phyloP scores from a whole-genome alignment of 2,329 filamentous ascomycete genomes.

The Fusarium beomiforme region DNA sequence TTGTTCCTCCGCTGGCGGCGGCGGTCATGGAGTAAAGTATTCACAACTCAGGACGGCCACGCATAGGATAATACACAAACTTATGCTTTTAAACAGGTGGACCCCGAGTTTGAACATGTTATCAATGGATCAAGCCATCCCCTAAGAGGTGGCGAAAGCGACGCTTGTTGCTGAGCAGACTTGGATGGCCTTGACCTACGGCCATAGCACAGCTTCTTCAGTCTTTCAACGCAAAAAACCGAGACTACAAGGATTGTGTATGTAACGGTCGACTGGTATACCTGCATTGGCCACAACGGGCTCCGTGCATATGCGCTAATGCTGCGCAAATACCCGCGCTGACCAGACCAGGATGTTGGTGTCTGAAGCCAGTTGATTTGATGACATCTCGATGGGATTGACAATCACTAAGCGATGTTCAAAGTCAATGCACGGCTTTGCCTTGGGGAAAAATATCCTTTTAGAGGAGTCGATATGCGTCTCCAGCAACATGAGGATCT shows the following conservation, averaged over 20 bases:
- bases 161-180: slow-evolving; percentile 9
- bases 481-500: not conserved
- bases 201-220: slow-evolving; percentile 2
- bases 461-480: not conserved
- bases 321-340: slow-evolving; percentile 6
- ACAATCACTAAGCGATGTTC: slow-evolving; percentile 5
- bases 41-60: not conserved
- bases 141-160: slow-evolving; percentile 12
- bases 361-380: slow-evolving; percentile 1
- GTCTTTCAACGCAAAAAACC: not conserved
- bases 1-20: not conserved
- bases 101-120: slow-evolving; percentile 1
- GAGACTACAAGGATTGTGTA: not conserved
- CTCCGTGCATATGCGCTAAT: slow-evolving; percentile 6
- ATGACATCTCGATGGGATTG: slow-evolving; percentile 31
- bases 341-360: slow-evolving; percentile 10
- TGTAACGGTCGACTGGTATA: slow-evolving; percentile 14
- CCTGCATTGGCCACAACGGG: slow-evolving; percentile 13
- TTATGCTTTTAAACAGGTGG: not conserved
- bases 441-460: slow-evolving; percentile 3
- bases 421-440: not conserved
- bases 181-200: slow-evolving; percentile 1
- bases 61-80: slow-evolving; percentile 7
- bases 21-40: not conserved
- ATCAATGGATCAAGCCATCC: slow-evolving; percentile 6